Evolutionary conservation across 805 yeast genomes (phyloP), one percentile per base, ranked within the genome.

Genomic region (Spathaspora hagerdaliae): DNA sequence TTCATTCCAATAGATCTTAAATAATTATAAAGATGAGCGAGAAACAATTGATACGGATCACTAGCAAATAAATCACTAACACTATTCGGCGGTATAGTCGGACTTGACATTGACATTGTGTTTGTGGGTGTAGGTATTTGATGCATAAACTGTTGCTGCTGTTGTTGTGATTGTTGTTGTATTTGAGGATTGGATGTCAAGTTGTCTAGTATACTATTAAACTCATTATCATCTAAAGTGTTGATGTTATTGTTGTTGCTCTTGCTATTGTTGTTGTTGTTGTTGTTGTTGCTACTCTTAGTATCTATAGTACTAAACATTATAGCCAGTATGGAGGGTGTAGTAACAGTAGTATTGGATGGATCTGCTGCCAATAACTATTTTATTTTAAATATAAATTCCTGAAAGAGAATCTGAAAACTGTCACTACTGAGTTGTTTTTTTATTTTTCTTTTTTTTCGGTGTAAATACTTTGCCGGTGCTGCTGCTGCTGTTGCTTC

Each of bases 11-110:
- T 76, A 36, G 71, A 69, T 3, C 69, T 57, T 36, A 79, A 51
- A 53, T 79, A 78, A 49, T 75, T 69, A 57, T 78, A 78, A 7
- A 79, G 60, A 52, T 78, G 80, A 0, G 81, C 81, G 50, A 77
- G 63, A 12, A 79, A 58, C 34, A 79, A 61, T 50, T 78, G 79
- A 40, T 73, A 71, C 10, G 41, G 38, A 33, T 44, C 43, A 6
- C 19, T 39, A 13, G 49, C 71, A 73, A 39, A 39, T 19, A 39
- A 39, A 19, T 39, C 41, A 24, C 41, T 39, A 19, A 39, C 41
- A 11, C 35, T 39, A 39, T 39, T 39, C 3, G 41, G 35, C 5
- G 31, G 26, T 15, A 39, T 26, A 6, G 29, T 33, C 26, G 41
- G 31, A 12, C 19, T 31, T 32, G 31, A 8, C 41, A 39, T 39